Evolutionary conservation across 2,329 filamentous ascomycete species (phyloP), one percentile per base, ranked within the genome.

Genomic region (Fusarium torulosum): DNA sequence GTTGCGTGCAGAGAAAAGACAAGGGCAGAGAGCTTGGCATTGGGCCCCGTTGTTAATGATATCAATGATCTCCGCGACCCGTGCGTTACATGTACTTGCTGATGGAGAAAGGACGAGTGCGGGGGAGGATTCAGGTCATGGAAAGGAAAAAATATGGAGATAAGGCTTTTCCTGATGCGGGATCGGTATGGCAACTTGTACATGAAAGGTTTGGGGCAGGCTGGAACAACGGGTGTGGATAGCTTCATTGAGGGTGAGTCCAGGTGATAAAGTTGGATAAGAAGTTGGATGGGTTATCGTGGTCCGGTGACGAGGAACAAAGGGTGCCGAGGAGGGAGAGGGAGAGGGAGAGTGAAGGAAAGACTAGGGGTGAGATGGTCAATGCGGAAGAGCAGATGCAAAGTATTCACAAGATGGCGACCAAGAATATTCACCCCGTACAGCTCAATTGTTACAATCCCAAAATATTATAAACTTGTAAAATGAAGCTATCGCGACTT

Each of bases 121-220:
- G 65, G 65, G 64, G 64, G 65, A 53, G 59, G n/a, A n/a, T n/a
- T n/a, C n/a, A n/a, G n/a, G n/a, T n/a, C n/a, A n/a, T n/a, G n/a
- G n/a, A n/a, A n/a, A n/a, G n/a, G 35, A 40, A 20, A 19, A 7
- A 45, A 43, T 8, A 57, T 42, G 53, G 41, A 57, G 65, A 69
- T 68, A 68, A 66, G 65, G 19, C 65, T 58, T 69, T 61, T 19
- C 65, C 60, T 43, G 31, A 66, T 68, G 19, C 50, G 60, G 65
- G 25, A 66, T 65, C 33, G 40, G 51, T 52, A 31, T 43, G 41
- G 65, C 65, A 68, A 68, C 56, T 61, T 66, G 60, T 68, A 69
- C 65, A 68, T 68, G 64, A 61, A 45, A 49, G 64, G 49, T 60
- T 60, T 63, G 44, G 21, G 44, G 38, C 44, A 64, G 59, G 53